A percentile compares a stretch with the other conserved stretches of the same genome.
phyloP scores from a whole-genome alignment of 768 basidiomycete genomes.

The Ramaria sp. region DNA sequence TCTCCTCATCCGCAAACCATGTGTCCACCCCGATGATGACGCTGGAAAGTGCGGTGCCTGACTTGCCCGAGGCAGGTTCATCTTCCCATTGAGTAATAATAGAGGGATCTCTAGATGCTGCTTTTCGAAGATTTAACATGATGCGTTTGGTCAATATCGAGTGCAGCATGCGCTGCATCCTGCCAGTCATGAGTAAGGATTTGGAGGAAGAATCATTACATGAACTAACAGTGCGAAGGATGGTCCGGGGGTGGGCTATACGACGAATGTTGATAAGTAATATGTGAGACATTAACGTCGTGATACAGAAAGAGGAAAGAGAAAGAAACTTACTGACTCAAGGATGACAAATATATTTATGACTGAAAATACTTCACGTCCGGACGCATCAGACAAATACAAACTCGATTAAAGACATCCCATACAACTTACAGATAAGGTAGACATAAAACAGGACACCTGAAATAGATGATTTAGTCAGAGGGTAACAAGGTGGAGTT shows the following conservation, averaged over 20 bases:
- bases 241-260: not conserved
- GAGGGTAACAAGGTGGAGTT: not conserved
- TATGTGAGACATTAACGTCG: no score
- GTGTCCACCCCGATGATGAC: no score
- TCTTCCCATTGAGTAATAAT: no score
- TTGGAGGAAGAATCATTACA: not conserved
- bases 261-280: no score
- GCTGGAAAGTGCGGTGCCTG: no score
- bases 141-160: slow-evolving; percentile 2
- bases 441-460: not conserved
- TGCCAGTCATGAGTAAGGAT: not conserved
- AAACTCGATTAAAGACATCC: no score
- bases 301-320: not conserved
- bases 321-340: not conserved
- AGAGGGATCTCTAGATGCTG: not conserved
- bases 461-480: not conserved
- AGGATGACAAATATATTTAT: not conserved
- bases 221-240: not conserved
- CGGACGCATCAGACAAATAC: no score
- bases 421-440: not conserved
- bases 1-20: no score
- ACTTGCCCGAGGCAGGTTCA: no score
- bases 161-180: slow-evolving; percentile 7
- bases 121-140: not conserved
- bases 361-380: not conserved